Percentiles rank a stretch among this genome's conserved stretches.
Evolutionary conservation across 2,329 filamentous ascomycete species (phyloP).

Genomic region (Sarocladium oryzae): DNA sequence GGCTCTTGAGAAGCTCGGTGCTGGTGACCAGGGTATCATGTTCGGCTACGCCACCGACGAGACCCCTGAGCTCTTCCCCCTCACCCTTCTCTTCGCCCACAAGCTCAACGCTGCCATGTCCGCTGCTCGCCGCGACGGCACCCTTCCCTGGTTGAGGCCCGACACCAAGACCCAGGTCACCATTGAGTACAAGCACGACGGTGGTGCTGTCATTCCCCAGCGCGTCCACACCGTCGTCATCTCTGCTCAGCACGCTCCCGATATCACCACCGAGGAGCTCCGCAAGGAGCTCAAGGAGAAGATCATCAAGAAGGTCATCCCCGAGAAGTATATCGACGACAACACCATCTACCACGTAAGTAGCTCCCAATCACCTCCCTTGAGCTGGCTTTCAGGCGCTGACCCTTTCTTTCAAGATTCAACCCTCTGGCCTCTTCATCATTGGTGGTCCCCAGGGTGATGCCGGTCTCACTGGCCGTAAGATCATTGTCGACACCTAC

Average conservation of each 20-base stretch:
- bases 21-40: constrained; percentile 99
- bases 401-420: constrained; percentile 66
- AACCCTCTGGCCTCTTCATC: constrained; percentile 97
- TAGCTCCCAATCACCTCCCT: constrained; percentile 16
- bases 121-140: constrained; percentile 77
- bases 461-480: constrained; percentile 94
- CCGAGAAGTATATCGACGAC: constrained; percentile 84
- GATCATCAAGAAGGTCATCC: constrained; percentile 94
- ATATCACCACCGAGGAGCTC: constrained; percentile 84
- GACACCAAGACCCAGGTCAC: constrained; percentile 99
- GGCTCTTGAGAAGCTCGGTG: constrained; percentile 94
- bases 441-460: constrained; percentile 99
- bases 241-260: constrained; percentile 85
- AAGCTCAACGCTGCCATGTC: constrained; percentile 96
- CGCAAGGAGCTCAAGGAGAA: constrained; percentile 94
- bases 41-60: constrained; percentile 99
- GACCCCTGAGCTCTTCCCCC: constrained; percentile 92
- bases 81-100: constrained; percentile 91
- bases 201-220: constrained; percentile 83
- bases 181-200: constrained; percentile 96
- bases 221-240: constrained; percentile 96
- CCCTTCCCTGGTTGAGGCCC: constrained; percentile 87
- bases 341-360: constrained; percentile 90
- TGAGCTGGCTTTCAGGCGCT: too few relatives aligned
- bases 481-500: constrained; percentile 99